Evolutionary conservation across 169 alveolate species (phyloP).

Genomic region (Babesia sp.): DNA sequence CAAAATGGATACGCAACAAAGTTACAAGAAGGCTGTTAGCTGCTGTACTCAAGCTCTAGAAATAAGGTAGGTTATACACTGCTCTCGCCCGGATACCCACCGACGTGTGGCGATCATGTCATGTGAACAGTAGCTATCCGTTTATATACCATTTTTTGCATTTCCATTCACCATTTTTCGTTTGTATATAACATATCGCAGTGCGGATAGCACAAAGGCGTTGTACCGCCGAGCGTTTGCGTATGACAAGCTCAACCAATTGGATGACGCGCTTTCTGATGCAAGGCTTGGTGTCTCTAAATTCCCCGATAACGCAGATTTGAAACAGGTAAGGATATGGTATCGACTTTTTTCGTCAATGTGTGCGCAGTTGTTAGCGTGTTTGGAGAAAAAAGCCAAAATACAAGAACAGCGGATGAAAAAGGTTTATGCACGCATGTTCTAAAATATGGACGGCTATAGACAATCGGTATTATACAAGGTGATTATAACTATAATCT

Average conservation of each 20-base stretch:
- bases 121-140: too few relatives aligned
- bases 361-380: conserved; percentile 25
- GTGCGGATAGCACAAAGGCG: conserved; percentile 54
- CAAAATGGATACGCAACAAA: conserved; percentile 34
- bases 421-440: conserved; percentile 60
- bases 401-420: conserved; percentile 45
- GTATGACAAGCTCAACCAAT: conserved; percentile 61
- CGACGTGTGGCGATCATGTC: neutral
- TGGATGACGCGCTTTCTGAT: conserved; percentile 50
- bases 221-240: conserved; percentile 56
- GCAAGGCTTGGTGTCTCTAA: conserved; percentile 28
- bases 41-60: conserved; percentile 44
- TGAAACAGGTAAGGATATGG: conserved; percentile 21
- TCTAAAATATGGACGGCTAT: neutral
- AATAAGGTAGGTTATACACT: conserved; percentile 26
- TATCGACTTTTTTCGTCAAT: neutral
- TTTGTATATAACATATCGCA: neutral
- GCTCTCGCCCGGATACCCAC: neutral
- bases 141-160: too few relatives aligned
- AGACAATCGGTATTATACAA: neutral
- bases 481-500: neutral
- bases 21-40: conserved; percentile 41
- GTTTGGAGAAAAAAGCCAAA: conserved; percentile 45
- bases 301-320: conserved; percentile 39
- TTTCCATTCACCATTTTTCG: neutral